Conservation (phyloP, 1,284 basidiomycete genomes). For the Irpex sp. region DNA sequence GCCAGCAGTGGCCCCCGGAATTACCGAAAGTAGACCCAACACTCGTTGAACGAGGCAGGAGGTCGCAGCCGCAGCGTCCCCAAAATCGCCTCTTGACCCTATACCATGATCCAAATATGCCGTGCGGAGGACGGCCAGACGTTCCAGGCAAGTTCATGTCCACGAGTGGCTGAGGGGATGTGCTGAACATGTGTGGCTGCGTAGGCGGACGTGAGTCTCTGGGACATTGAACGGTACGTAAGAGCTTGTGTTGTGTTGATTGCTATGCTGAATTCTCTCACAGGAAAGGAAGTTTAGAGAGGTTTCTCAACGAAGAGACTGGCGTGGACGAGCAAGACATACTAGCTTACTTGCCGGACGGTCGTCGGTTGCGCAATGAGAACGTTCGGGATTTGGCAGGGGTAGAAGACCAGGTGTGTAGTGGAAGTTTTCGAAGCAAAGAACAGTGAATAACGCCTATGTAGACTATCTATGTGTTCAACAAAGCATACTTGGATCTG, state of each 20-base stretch:
- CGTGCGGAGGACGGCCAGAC: conserved; percentile 69
- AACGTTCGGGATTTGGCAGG: conserved; percentile 73
- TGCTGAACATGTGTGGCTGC: background rate
- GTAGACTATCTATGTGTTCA: conserved; percentile 76
- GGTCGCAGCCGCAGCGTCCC: background rate
- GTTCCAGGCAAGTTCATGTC: conserved; percentile 35
- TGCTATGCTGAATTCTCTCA: background rate
- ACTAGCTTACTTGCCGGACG: conserved; percentile 76
- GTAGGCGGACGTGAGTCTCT: conserved; percentile 61
- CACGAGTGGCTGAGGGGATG: too few species aligned
- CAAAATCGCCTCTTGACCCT: background rate
- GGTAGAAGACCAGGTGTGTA: conserved; percentile 62
- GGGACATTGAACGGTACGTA: conserved; percentile 70
- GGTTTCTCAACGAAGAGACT: conserved; percentile 64
- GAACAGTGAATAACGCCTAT: background rate
- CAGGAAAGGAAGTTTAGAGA: conserved; percentile 60
- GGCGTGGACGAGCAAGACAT: conserved; percentile 61
- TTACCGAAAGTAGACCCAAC: conserved; percentile 2
- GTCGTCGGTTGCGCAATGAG: conserved; percentile 58
- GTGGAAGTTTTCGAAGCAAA: conserved; percentile 4
- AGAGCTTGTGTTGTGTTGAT: background rate
- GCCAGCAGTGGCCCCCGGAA: background rate
- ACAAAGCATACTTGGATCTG: conserved; percentile 70
- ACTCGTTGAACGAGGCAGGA: background rate
- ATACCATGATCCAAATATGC: conserved; percentile 66